These are phyloP conservation scores for Murraya koenigii DNA, from an alignment of 345 rosid species.

Conservation along the genomic window DNA sequence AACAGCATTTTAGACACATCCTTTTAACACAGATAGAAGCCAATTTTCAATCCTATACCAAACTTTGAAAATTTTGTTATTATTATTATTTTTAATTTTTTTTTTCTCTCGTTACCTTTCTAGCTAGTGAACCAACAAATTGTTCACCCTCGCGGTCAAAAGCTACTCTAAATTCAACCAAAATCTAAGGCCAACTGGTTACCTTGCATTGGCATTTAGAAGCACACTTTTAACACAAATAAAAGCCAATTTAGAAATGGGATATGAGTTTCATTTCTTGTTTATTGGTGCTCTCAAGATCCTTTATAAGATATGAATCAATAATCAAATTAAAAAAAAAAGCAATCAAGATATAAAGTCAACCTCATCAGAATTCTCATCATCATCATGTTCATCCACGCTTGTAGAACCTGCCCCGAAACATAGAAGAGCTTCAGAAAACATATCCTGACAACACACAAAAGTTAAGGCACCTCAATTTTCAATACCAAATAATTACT, in stretches of 20 bases:
- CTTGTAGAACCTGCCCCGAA: constrained; percentile 79
- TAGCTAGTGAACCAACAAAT: not conserved
- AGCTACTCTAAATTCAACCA: no score
- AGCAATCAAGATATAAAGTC: not conserved
- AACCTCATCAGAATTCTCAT: constrained; percentile 56
- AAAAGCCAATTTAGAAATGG: no score
- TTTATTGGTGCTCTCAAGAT: not conserved
- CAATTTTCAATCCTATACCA: no score
- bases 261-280: not conserved
- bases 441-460: constrained; percentile 48
- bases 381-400: constrained; percentile 49
- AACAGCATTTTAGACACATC: not conserved
- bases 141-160: no score
- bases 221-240: not conserved
- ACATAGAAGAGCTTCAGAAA: constrained; percentile 78
- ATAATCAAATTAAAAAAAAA: not conserved
- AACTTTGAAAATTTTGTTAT: no score
- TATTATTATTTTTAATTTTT: no score
- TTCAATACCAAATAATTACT: no score
- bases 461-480: not conserved
- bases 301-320: not conserved
- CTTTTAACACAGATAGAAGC: not conserved
- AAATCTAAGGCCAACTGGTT: no score
- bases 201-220: not conserved
- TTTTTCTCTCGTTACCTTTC: not conserved